A percentile compares a stretch with the other conserved stretches of the same genome.
Conservation (phyloP, 805 yeast species). For the Yamadazyma philogaea region DNA sequence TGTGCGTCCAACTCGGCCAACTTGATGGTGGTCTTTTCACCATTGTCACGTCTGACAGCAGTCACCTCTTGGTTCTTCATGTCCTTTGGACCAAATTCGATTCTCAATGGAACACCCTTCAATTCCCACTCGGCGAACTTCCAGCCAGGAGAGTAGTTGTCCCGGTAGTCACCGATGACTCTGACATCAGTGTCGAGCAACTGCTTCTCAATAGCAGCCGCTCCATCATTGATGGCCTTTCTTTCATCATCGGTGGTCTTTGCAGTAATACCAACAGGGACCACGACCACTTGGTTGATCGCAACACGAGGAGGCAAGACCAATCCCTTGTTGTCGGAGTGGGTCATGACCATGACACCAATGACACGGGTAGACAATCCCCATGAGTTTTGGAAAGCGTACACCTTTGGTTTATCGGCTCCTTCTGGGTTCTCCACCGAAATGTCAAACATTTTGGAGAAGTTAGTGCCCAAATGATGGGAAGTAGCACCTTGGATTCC, state of each 20-base stretch:
- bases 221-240: conserved; percentile 64
- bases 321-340: conserved; percentile 96
- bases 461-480: conserved; percentile 96
- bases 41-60: conserved; percentile 91
- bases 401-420: conserved; percentile 76
- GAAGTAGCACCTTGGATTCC: conserved; percentile 99
- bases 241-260: conserved; percentile 79
- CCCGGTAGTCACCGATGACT: conserved; percentile 83
- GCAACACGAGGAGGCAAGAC: conserved; percentile 98
- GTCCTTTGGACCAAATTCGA: conserved; percentile 97
- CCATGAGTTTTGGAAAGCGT: conserved; percentile 98
- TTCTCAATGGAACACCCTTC: conserved; percentile 90
- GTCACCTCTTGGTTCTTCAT: conserved; percentile 72
- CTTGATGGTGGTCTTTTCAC: conserved; percentile 66
- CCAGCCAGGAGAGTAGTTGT: conserved; percentile 97
- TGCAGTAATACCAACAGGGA: conserved; percentile 92
- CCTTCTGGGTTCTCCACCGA: conserved; percentile 95
- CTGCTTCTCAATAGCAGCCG: conserved; percentile 62
- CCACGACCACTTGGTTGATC: conserved; percentile 83
- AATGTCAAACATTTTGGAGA: conserved; percentile 97
- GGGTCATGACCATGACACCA: conserved; percentile 99
- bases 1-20: conserved; percentile 55
- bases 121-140: conserved; percentile 96
- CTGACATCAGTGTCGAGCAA: conserved; percentile 65
- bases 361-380: conserved; percentile 97